Percentiles rank a stretch among this genome's conserved stretches.
Evolutionary conservation across 192 early-diverging fungal species (phyloP).

Genomic region (Thamnidium elegans): DNA sequence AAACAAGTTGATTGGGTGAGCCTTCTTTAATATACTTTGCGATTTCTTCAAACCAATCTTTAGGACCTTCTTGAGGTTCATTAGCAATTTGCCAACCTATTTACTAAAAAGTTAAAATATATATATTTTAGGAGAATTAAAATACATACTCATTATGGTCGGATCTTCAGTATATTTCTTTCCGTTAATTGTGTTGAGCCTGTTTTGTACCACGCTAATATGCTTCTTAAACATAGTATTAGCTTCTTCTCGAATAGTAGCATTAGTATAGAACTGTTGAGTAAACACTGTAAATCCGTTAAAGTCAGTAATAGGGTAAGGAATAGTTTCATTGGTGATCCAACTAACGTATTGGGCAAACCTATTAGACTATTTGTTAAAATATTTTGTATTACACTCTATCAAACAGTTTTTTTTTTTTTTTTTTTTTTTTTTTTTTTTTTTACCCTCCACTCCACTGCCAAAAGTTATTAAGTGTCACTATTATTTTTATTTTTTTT

Average conservation of each 20-base stretch:
- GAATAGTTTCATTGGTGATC: slow-evolving; percentile 49
- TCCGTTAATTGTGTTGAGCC: slow-evolving; percentile 51
- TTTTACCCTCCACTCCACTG: slow-evolving; percentile 66
- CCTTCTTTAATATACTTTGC: slow-evolving; percentile 47
- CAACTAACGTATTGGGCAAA: slow-evolving; percentile 62
- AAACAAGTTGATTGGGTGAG: slow-evolving; percentile 57
- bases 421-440: not conserved
- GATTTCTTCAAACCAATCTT: slow-evolving; percentile 51
- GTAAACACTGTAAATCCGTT: slow-evolving; percentile 46
- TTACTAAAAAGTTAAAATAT: not conserved
- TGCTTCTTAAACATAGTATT: slow-evolving; percentile 50
- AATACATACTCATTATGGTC: slow-evolving; percentile 35
- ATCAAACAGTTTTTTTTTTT: not conserved
- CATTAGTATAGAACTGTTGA: slow-evolving; percentile 47
- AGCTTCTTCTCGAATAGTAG: slow-evolving; percentile 10
- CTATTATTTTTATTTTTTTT: slow-evolving; percentile 9
- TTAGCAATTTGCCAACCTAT: slow-evolving; percentile 68
- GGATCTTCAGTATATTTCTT: slow-evolving; percentile 54
- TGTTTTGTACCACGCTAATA: slow-evolving; percentile 39
- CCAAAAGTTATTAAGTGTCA: slow-evolving; percentile 64
- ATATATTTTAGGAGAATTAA: not conserved
- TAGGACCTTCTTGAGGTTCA: slow-evolving; percentile 56
- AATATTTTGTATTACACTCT: not conserved
- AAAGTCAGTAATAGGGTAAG: slow-evolving; percentile 50
- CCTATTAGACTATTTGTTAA: not conserved